Conservation (phyloP, 2,329 filamentous ascomycete genomes). For the Fusarium chuoi region DNA sequence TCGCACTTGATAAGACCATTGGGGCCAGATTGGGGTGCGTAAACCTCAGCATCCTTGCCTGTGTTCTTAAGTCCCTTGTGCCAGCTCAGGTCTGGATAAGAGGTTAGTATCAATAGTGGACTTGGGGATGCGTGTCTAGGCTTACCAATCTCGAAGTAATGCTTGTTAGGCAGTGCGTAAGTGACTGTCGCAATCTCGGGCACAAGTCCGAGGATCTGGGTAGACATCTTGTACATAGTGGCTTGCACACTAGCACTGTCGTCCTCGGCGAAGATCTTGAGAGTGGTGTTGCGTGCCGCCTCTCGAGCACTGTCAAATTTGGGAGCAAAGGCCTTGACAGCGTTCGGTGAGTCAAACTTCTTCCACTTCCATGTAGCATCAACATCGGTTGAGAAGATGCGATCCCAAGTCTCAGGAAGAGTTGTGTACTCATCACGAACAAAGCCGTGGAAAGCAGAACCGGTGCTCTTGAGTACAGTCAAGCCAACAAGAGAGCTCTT, state of each 20-base stretch:
- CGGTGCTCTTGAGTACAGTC: slow-evolving; percentile 94
- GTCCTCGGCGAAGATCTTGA: slow-evolving; percentile 90
- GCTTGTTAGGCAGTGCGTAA: slow-evolving; percentile 95
- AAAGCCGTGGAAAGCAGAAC: slow-evolving; percentile 95
- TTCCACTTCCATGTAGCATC: slow-evolving; percentile 90
- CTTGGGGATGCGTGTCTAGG: slow-evolving; percentile 27
- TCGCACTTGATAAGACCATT: slow-evolving; percentile 97
- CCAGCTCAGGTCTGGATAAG: slow-evolving; percentile 83
- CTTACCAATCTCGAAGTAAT: slow-evolving; percentile 96
- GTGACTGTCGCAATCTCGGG: slow-evolving; percentile 78
- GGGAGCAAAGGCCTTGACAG: slow-evolving; percentile 70
- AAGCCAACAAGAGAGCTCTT: slow-evolving; percentile 82
- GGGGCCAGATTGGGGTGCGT: slow-evolving; percentile 89
- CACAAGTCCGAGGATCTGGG: slow-evolving; percentile 81
- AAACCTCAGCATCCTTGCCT: slow-evolving; percentile 94
- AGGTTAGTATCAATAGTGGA: slow-evolving; percentile 31
- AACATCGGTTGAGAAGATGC: slow-evolving; percentile 93
- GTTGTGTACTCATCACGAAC: slow-evolving; percentile 93
- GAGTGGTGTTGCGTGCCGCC: slow-evolving; percentile 82
- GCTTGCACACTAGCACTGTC: slow-evolving; percentile 92
- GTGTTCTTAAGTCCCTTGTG: slow-evolving; percentile 96
- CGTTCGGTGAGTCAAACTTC: slow-evolving; percentile 71
- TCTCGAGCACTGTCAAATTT: slow-evolving; percentile 85
- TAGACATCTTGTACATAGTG: slow-evolving; percentile 99
- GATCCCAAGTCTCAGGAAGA: slow-evolving; percentile 90